A percentile compares a stretch with the other conserved stretches of the same genome.
phyloP scores from a whole-genome alignment of 495 filamentous ascomycete genomes.

The Viridothelium virens region DNA sequence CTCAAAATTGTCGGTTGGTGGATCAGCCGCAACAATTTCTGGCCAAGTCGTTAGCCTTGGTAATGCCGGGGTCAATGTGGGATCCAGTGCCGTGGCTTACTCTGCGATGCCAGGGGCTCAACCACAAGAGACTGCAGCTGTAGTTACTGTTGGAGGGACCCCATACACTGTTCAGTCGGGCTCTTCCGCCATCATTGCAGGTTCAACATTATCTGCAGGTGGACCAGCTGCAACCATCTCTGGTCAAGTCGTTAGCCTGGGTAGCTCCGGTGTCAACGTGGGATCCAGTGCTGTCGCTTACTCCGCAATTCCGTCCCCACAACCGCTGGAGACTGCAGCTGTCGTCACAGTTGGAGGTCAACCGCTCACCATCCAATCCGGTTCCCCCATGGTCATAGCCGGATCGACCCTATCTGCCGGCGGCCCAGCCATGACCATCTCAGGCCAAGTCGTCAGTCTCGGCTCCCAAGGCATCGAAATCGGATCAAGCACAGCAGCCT shows the following conservation, averaged over 20 bases:
- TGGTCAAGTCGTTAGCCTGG: background rate
- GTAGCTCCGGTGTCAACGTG: background rate
- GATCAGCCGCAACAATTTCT: background rate
- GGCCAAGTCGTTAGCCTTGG: constrained; percentile 10
- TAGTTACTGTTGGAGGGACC: background rate
- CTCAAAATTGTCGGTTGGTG: background rate
- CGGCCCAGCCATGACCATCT: constrained; percentile 3
- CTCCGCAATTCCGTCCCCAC: background rate
- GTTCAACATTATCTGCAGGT: background rate
- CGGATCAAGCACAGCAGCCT: background rate
- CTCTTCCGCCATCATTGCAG: background rate
- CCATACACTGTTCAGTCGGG: constrained; percentile 10
- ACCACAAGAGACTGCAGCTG: background rate
- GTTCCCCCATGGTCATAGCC: background rate
- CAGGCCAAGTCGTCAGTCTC: background rate
- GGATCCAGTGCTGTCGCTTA: background rate
- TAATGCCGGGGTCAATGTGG: background rate
- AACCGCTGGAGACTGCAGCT: background rate
- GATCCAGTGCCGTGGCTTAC: background rate
- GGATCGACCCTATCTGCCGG: background rate
- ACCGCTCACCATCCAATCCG: background rate
- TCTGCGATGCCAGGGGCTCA: background rate
- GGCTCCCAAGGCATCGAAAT: background rate
- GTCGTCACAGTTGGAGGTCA: constrained; percentile 1
- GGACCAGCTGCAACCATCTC: background rate